phyloP scores from a whole-genome alignment of 305 asterid species.

The Fraxinus floribunda region DNA sequence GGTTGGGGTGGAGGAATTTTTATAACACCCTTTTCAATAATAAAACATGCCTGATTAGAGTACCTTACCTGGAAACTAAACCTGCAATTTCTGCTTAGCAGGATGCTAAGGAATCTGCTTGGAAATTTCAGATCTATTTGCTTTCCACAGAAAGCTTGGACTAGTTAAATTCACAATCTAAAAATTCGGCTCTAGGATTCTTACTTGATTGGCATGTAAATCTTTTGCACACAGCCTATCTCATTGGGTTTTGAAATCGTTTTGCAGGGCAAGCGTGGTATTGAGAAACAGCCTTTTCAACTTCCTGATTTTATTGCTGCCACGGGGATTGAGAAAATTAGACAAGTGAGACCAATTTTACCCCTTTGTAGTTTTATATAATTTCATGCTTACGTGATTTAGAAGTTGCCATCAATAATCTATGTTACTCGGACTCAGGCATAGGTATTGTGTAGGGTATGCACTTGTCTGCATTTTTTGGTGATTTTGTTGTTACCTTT shows the following conservation, averaged over 20 bases:
- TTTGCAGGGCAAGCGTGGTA: constrained; percentile 97
- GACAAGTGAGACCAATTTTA: constrained; percentile 61
- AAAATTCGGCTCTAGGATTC: constrained; percentile 2
- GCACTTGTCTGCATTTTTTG: neutral
- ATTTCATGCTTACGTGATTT: neutral
- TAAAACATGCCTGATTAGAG: constrained; percentile 17
- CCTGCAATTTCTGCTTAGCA: constrained; percentile 9
- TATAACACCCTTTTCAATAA: constrained; percentile 11
- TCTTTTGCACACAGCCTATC: constrained; percentile 20
- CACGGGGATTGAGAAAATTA: constrained; percentile 91
- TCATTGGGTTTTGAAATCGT: constrained; percentile 39
- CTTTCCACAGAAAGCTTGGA: constrained; percentile 11
- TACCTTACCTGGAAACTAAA: constrained; percentile 18
- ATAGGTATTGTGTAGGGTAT: neutral
- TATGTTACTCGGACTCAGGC: neutral
- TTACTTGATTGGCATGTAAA: constrained; percentile 3
- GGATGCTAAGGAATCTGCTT: constrained; percentile 18
- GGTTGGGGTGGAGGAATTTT: constrained; percentile 50
- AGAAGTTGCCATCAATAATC: neutral
- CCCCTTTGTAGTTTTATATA: constrained; percentile 14
- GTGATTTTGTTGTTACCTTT: neutral
- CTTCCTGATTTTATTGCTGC: constrained; percentile 98
- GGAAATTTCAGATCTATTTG: constrained; percentile 18
- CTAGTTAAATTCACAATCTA: constrained; percentile 1
- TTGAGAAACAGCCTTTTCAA: constrained; percentile 91